Evolutionary conservation across 495 filamentous ascomycete genomes (phyloP).

Genomic region (Cercophora samala): DNA sequence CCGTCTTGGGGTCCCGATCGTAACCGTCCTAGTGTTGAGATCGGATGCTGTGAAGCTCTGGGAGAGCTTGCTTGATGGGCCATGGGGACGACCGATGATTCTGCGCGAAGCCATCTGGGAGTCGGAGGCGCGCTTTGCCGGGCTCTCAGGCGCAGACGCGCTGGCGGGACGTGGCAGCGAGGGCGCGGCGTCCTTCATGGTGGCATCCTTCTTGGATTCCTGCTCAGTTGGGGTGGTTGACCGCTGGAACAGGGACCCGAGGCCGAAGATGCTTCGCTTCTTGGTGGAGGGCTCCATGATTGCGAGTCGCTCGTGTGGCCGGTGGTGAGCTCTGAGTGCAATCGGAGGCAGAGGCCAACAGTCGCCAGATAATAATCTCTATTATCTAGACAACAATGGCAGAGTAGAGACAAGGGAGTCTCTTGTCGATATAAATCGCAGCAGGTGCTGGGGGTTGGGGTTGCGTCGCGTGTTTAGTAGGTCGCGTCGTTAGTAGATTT

Average conservation of each 20-base stretch:
- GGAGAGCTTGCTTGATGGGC: constrained; percentile 37
- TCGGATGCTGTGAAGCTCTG: constrained; percentile 32
- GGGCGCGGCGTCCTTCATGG: constrained; percentile 14
- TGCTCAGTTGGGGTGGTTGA: constrained; percentile 22
- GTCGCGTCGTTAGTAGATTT: constrained; percentile 16
- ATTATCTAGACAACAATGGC: background rate
- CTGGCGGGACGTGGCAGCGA: constrained; percentile 24
- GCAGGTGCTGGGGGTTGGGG: background rate
- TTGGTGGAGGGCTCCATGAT: constrained; percentile 33
- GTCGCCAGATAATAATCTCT: background rate
- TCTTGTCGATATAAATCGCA: background rate
- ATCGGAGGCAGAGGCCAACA: background rate
- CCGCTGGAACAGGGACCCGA: constrained; percentile 28
- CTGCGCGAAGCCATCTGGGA: constrained; percentile 34
- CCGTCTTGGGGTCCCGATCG: constrained; percentile 19
- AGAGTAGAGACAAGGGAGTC: background rate
- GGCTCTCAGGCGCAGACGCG: constrained; percentile 33
- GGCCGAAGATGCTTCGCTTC: constrained; percentile 33
- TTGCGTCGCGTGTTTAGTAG: background rate
- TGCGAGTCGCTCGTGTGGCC: constrained; percentile 12
- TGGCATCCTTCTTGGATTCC: constrained; percentile 10
- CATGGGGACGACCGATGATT: constrained; percentile 32
- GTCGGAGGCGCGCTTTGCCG: constrained; percentile 38
- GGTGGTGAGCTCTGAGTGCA: background rate
- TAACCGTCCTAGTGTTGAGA: constrained; percentile 18